Evolutionary conservation across 2,329 filamentous ascomycete genomes (phyloP).

Genomic region (Penicillium sp.): DNA sequence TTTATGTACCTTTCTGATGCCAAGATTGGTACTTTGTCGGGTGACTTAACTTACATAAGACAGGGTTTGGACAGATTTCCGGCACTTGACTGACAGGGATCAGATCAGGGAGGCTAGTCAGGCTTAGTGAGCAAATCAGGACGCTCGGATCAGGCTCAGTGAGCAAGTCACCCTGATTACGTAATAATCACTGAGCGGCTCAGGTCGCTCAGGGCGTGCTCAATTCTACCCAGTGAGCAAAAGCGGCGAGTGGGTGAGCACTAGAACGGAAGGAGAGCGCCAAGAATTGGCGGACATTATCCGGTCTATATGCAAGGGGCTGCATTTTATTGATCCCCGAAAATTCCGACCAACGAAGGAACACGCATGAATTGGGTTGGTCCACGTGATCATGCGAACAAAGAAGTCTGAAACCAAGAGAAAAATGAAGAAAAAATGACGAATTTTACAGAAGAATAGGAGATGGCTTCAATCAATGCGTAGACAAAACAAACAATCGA

Average conservation of each 20-base stretch:
- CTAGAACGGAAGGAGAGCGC: slow-evolving; percentile 22
- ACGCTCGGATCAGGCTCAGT: slow-evolving; percentile 8
- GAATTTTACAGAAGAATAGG: too few relatives aligned
- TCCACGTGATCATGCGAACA: background rate
- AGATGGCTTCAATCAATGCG: too few relatives aligned
- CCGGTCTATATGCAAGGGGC: background rate
- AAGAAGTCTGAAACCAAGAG: background rate
- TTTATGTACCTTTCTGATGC: slow-evolving; percentile 20
- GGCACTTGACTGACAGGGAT: too few relatives aligned
- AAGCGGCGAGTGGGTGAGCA: slow-evolving; percentile 24
- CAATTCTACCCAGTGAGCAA: slow-evolving; percentile 27
- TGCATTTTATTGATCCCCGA: background rate
- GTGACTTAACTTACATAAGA: too few relatives aligned
- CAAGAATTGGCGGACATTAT: slow-evolving; percentile 15
- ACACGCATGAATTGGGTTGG: background rate
- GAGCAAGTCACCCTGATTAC: slow-evolving; percentile 13
- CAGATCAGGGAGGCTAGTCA: too few relatives aligned
- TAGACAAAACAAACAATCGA: too few relatives aligned
- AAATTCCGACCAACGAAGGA: background rate
- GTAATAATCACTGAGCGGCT: slow-evolving; percentile 22
- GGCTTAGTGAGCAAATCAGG: too few relatives aligned
- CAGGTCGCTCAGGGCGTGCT: slow-evolving; percentile 15
- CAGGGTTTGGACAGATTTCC: too few relatives aligned
- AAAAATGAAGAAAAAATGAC: background rate
- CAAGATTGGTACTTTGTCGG: too few relatives aligned